Conservation (phyloP, 805 yeast species). For the Lipomyces spencermartinsiae region DNA sequence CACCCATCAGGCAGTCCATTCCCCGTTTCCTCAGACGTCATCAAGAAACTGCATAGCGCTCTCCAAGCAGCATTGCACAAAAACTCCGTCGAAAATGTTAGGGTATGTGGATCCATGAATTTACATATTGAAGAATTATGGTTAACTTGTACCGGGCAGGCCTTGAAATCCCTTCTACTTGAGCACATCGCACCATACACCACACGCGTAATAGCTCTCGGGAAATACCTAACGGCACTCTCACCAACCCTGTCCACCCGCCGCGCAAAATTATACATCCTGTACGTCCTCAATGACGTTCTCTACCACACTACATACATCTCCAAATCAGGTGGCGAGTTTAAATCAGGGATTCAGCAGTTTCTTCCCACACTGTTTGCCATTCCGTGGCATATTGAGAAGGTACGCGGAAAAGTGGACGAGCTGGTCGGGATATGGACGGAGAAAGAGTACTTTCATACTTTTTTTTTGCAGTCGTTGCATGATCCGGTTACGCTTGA, state of each 20-base stretch:
- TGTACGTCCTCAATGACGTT: constrained; percentile 36
- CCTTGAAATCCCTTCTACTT: constrained; percentile 8
- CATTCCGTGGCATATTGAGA: constrained; percentile 23
- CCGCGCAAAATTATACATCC: constrained; percentile 25
- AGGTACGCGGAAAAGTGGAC: constrained; percentile 14
- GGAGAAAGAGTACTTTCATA: constrained; percentile 16
- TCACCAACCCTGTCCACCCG: constrained; percentile 15
- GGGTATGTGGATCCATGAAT: constrained; percentile 10
- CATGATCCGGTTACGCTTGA: constrained; percentile 10
- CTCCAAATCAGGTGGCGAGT: not conserved
- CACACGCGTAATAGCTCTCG: constrained; percentile 20
- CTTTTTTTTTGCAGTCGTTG: constrained; percentile 7
- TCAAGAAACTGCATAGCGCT: constrained; percentile 22
- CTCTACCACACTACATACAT: constrained; percentile 15
- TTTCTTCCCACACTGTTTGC: constrained; percentile 24
- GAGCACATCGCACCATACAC: constrained; percentile 11
- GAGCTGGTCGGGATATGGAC: constrained; percentile 32
- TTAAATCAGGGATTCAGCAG: constrained; percentile 14
- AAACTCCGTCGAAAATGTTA: constrained; percentile 23
- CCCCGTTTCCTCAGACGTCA: constrained; percentile 15
- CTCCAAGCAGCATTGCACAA: constrained; percentile 19
- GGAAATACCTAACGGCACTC: constrained; percentile 22
- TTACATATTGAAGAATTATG: not conserved
- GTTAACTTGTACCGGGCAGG: not conserved
- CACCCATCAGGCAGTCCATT: not conserved